Percentiles rank a stretch among this genome's conserved stretches.
Evolutionary conservation across 768 basidiomycete species (phyloP).

Genomic region (Lactifluus rugatus): DNA sequence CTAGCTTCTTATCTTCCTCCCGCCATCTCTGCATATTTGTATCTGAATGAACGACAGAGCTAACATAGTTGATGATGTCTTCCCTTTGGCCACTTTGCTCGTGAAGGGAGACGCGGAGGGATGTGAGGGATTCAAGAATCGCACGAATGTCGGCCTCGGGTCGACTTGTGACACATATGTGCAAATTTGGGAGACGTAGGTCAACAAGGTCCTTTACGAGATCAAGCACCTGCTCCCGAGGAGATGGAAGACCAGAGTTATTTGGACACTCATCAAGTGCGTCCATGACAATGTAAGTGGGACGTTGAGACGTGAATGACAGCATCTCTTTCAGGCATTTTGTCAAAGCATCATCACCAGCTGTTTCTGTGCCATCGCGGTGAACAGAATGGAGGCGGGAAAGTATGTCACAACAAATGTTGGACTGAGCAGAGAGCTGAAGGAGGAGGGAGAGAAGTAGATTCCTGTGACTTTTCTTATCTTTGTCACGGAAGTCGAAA

Average conservation of each 20-base stretch:
- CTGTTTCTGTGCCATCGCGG: neutral
- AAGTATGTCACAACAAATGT: neutral
- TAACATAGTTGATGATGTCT: neutral
- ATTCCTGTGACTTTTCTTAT: neutral
- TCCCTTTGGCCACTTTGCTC: neutral
- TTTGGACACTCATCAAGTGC: conserved; percentile 8
- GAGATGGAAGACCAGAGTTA: neutral
- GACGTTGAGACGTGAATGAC: neutral
- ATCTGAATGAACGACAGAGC: neutral
- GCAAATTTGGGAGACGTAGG: neutral
- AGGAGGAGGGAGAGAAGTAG: neutral
- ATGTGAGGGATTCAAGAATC: neutral
- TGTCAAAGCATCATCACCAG: neutral
- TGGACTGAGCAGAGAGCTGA: neutral
- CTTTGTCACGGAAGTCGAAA: neutral
- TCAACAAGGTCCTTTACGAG: neutral
- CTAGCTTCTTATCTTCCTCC: conserved; percentile 1
- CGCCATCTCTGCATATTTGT: conserved; percentile 1
- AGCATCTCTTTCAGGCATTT: neutral
- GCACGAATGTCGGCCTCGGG: neutral
- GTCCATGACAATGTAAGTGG: neutral
- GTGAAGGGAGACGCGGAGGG: conserved; percentile 1
- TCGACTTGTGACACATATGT: neutral
- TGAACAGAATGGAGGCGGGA: neutral
- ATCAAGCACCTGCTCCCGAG: neutral